Conservation (phyloP, 257 asterid species). For the Paraleonurus japonicus region DNA sequence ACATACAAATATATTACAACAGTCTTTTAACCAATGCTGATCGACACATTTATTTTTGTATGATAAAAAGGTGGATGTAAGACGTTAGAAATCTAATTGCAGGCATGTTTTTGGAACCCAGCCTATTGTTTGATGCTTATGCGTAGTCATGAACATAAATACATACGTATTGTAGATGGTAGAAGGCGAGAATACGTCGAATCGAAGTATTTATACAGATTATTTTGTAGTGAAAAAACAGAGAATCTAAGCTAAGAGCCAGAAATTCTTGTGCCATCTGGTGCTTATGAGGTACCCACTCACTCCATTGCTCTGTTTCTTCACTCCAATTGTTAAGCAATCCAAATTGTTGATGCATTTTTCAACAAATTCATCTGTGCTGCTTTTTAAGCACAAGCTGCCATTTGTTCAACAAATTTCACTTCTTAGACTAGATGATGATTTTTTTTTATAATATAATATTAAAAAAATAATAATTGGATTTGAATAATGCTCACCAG, state of each 20-base stretch:
- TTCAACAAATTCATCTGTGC: constrained; percentile 66
- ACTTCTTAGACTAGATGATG: too few relatives aligned
- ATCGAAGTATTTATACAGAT: constrained; percentile 30
- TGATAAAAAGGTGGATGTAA: constrained; percentile 25
- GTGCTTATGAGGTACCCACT: constrained; percentile 93
- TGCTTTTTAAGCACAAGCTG: constrained; percentile 63
- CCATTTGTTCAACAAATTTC: not conserved
- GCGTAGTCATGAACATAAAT: not conserved
- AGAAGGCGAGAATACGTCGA: not conserved
- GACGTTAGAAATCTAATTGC: constrained; percentile 18
- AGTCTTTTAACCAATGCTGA: constrained; percentile 28
- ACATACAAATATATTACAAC: constrained; percentile 1
- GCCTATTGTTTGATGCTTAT: constrained; percentile 4
- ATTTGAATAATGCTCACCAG: constrained; percentile 39
- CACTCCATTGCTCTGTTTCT: constrained; percentile 76
- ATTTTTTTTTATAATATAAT: not conserved
- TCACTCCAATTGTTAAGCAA: constrained; percentile 86
- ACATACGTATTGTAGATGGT: not conserved
- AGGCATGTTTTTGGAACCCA: constrained; percentile 11
- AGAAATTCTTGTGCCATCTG: constrained; percentile 92
- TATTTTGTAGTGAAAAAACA: not conserved
- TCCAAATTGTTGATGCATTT: constrained; percentile 70
- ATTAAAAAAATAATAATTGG: not conserved
- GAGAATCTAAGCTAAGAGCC: constrained; percentile 81
- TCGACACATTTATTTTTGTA: constrained; percentile 25